phyloP scores from a whole-genome alignment of 2,329 filamentous ascomycete species.

The Hymenoscyphus fraxineus region DNA sequence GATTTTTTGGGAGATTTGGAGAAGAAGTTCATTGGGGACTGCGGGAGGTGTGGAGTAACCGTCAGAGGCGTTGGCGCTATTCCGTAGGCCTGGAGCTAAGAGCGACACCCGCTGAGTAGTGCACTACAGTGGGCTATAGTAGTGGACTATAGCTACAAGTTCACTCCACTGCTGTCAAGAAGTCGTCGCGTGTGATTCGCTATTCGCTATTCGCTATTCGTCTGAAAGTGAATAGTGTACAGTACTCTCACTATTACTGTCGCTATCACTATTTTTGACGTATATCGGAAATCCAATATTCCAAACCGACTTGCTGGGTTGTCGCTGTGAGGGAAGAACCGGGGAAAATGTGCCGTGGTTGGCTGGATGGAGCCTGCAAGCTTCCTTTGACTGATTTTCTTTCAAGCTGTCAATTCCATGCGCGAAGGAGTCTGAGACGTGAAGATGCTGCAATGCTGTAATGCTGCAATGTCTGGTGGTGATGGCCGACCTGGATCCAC shows the following conservation, averaged over 20 bases:
- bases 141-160: too few species aligned
- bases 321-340: neutral
- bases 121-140: too few species aligned
- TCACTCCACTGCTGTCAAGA: too few species aligned
- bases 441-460: neutral
- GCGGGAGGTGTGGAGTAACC: neutral
- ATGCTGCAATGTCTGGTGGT: neutral
- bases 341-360: conserved; percentile 7
- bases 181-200: too few species aligned
- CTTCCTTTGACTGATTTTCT: neutral
- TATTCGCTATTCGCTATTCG: neutral
- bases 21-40: conserved; percentile 35
- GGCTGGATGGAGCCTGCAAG: conserved; percentile 4
- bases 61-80: neutral
- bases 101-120: conserved; percentile 1
- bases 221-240: neutral
- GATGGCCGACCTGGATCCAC: neutral
- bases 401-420: conserved; percentile 6
- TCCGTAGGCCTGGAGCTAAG: neutral
- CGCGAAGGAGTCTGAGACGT: neutral
- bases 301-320: conserved; percentile 5
- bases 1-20: conserved; percentile 35
- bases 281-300: neutral
- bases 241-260: too few species aligned
- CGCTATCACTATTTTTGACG: too few species aligned